phyloP scores from a whole-genome alignment of 2,329 filamentous ascomycete genomes.

The Chrysoporthe puriensis region DNA sequence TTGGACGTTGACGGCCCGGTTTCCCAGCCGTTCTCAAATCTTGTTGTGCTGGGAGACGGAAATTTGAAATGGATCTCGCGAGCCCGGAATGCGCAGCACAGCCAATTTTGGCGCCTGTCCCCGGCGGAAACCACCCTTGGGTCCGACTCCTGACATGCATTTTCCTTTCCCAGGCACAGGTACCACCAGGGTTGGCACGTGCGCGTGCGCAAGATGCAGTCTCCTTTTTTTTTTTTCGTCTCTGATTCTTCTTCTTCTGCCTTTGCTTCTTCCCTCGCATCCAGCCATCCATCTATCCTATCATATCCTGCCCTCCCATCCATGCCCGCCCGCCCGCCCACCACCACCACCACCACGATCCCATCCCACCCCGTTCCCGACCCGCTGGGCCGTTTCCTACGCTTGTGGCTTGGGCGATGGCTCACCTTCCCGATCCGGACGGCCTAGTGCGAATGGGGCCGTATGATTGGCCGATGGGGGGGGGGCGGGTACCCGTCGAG shows the following conservation, averaged over 20 bases:
- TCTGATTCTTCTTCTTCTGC: not conserved
- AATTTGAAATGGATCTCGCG: conserved; percentile 1
- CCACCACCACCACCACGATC: too few species aligned
- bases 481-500: not conserved
- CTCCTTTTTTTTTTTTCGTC: not conserved
- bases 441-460: not conserved
- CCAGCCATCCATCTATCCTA: too few species aligned
- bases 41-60: conserved; percentile 2
- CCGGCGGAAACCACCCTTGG: not conserved
- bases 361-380: not conserved
- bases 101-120: not conserved
- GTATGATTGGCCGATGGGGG: not conserved
- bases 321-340: not conserved
- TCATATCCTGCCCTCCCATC: not conserved
- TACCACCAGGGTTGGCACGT: too few species aligned
- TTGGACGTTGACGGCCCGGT: not conserved
- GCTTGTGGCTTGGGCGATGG: not conserved
- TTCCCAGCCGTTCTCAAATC: not conserved
- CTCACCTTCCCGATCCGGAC: conserved; percentile 10
- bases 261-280: not conserved
- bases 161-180: too few species aligned
- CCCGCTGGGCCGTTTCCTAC: not conserved
- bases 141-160: not conserved
- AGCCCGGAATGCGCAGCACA: not conserved
- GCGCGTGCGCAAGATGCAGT: not conserved